Evolutionary conservation across 108 stramenopile genomes (phyloP), one percentile per base, ranked within the genome.

Genomic region (Seminavis robusta): DNA sequence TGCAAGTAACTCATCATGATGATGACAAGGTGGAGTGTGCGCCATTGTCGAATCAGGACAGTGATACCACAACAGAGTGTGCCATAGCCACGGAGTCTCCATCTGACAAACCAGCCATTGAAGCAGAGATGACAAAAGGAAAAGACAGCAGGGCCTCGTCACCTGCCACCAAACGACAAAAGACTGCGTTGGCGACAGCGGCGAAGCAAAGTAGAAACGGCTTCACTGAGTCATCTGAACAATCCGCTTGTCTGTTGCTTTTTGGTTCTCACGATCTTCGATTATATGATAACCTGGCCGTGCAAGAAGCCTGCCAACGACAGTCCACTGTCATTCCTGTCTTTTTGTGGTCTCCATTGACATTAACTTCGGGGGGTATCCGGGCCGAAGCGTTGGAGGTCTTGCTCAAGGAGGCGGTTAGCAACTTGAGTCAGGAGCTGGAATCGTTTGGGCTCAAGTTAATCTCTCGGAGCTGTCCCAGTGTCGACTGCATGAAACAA

Each of bases 251-350:
- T 33, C 23, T 61, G 0, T 4, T 74, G 5, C 24, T 74, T 1
- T 74, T 74, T 59, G 62, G 63, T 28, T 59, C 67, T 11, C 67
- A 69, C 40, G 73, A 74, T 52, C 57, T 74, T 19, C 73, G 73
- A 23, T 21, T 74, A 25, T 56, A 56, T 29, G 73, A 74, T 44
- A 74, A 74, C 33, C 26, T 24, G 9, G 65, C 72, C 1, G 17
- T 73, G 23, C 47, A 73, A 36, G 21, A 33, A 10, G 72, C 72
- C 16, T 25, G 44, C n/a, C 16, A 26, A 21, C 29, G 39, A n/a
- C 62, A 67, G 26, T 19, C 27, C 6, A 26, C 2, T 6, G 56
- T 74, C 15, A 49, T 74, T 0, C 73, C 73, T 1, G 54, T 64
- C 5, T 74, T 74, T 59, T 30, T 74, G 21, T 74, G 67, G 67